Evolutionary conservation across 2,329 filamentous ascomycete species (phyloP), one percentile per base, ranked within the genome.

Genomic region (Colletotrichum limetticola): DNA sequence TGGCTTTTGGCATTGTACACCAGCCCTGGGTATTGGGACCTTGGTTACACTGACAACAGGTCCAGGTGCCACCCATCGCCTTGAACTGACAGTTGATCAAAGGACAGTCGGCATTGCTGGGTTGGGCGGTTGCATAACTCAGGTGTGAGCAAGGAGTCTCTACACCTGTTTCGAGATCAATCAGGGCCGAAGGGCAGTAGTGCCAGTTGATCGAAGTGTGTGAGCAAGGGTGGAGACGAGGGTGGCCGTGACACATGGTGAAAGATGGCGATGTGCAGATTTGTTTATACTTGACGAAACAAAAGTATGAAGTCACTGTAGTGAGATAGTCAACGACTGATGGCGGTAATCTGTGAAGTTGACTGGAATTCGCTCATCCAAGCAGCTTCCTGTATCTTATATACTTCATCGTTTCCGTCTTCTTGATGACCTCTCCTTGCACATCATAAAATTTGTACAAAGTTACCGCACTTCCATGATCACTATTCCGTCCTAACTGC

Each of bases 121-220:
- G 79, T 75, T 88, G 86, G 2, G 83, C 82, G 1, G 81, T 80
- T 7, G 85, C 85, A 76, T 88, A 88, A 8, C 83, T 85, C 42
- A 83, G 83, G 67, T 87, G 87, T 67, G 78, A 78, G 78, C 88
- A 90, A 42, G 87, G 84, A 46, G 84, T 84, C 77, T 87, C 85
- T 71, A 86, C 85, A 22, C 87, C 86, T 0, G 87, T 89, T 46
- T 82, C 78, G 37, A 87, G 78, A 77, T 90, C 86, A 71, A 89
- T 85, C 72, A 82, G 76, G 63, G 83, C 85, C 63, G 83, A 81
- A 24, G 87, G 85, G 76, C 88, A 90, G 79, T 89, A 89, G 76
- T 87, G 83, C 86, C 87, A 90, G 74, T 85, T 85, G 75, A 89
- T 83, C 59, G 87, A 89, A n/a, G 85, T 86, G 78, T 90, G 88